These are phyloP conservation scores for Fusarium veterinarium DNA, from an alignment of 2,329 filamentous ascomycete genomes.

Conservation along the genomic window DNA sequence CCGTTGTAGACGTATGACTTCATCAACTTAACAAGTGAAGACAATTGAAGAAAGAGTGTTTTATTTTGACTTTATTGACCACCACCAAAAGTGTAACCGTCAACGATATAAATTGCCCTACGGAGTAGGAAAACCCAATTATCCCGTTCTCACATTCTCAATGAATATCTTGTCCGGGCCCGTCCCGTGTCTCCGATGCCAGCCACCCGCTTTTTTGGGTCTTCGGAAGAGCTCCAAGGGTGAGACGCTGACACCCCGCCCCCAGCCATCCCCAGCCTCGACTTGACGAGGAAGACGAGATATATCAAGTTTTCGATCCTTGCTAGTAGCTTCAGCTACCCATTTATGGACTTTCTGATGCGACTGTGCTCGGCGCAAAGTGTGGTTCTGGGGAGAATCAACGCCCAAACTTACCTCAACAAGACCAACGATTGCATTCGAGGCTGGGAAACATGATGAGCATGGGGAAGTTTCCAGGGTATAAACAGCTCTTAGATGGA, in stretches of 20 bases:
- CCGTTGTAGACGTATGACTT: conserved; percentile 9
- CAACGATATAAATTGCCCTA: neutral
- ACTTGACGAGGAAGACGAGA: conserved; percentile 26
- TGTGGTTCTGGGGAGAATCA: conserved; percentile 18
- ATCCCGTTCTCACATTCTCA: conserved; percentile 25
- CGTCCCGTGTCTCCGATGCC: conserved; percentile 36
- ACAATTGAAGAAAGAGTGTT: neutral
- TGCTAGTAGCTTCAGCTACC: conserved; percentile 27
- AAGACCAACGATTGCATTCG: conserved; percentile 6
- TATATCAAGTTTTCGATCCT: conserved; percentile 32
- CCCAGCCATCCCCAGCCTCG: conserved; percentile 41
- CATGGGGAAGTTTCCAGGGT: conserved; percentile 22
- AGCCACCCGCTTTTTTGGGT: conserved; percentile 38
- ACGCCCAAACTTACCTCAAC: conserved; percentile 7
- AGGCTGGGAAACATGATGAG: conserved; percentile 28
- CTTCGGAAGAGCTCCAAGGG: conserved; percentile 17
- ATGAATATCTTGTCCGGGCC: conserved; percentile 18
- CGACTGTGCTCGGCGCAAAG: conserved; percentile 23
- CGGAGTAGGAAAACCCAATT: neutral
- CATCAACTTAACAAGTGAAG: neutral
- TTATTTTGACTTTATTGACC: neutral
- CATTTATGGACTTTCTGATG: conserved; percentile 16
- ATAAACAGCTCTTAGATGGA: conserved; percentile 11
- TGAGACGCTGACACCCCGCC: conserved; percentile 33
- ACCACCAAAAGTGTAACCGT: neutral